These are phyloP conservation scores for Suillus americanus DNA, from an alignment of 768 basidiomycete genomes.

Conservation along the genomic window DNA sequence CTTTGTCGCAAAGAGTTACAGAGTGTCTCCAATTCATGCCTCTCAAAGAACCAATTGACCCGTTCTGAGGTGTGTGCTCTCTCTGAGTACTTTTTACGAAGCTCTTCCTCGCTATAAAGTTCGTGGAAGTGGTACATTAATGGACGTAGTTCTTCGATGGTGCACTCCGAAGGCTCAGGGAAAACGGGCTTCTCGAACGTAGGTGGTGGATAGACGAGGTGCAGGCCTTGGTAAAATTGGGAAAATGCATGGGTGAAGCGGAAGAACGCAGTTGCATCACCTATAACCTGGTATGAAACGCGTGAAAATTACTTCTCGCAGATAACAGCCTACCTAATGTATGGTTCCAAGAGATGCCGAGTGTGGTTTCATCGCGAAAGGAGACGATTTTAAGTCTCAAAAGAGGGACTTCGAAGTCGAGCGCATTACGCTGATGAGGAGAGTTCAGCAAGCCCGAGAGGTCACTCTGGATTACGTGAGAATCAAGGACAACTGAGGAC, in stretches of 20 bases:
- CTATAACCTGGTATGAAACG: conserved; percentile 12
- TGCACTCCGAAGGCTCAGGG: conserved; percentile 14
- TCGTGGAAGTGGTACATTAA: conserved; percentile 26
- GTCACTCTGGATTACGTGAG: conserved; percentile 28
- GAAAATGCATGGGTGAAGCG: conserved; percentile 31
- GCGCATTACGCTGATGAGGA: conserved; percentile 9
- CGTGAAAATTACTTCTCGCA: neutral
- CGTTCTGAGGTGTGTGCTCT: conserved; percentile 11
- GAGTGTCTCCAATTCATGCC: conserved; percentile 14
- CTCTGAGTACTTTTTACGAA: conserved; percentile 15
- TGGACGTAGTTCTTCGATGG: conserved; percentile 16
- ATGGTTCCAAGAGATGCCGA: conserved; percentile 36
- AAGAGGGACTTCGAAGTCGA: conserved; percentile 20
- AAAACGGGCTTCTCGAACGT: conserved; percentile 26
- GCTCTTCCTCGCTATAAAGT: conserved; percentile 16
- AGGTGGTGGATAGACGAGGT: conserved; percentile 14
- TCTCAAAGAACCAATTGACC: conserved; percentile 18
- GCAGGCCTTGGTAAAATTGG: conserved; percentile 25
- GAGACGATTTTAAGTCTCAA: conserved; percentile 28
- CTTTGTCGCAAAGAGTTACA: conserved; percentile 10
- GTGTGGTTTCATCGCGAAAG: conserved; percentile 23
- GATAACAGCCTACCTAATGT: conserved; percentile 24
- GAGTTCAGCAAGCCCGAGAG: conserved; percentile 17
- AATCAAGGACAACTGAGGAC: conserved; percentile 15
- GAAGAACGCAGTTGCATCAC: conserved; percentile 26